Conservation (phyloP, 805 yeast species). For the Candida wancherniae region DNA sequence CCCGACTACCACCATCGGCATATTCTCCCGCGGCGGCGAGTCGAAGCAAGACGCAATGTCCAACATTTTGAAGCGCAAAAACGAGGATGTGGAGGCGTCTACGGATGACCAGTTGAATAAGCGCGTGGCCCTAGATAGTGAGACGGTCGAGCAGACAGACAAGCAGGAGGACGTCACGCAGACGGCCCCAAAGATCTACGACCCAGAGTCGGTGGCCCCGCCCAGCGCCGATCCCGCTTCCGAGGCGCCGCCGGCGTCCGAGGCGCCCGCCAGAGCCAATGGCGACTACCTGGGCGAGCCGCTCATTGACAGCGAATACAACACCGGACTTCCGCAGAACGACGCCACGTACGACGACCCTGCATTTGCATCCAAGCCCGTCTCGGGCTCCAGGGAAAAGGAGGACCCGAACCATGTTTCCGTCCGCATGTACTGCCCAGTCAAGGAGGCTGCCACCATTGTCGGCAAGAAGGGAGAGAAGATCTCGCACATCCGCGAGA, state of each 20-base stretch:
- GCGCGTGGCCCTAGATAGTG: slow-evolving; percentile 68
- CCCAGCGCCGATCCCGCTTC: too few species aligned
- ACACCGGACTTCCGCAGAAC: too few species aligned
- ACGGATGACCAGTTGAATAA: slow-evolving; percentile 52
- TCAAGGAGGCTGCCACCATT: slow-evolving; percentile 67
- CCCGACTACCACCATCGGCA: too few species aligned
- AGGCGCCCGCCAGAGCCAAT: too few species aligned
- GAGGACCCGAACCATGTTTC: slow-evolving; percentile 60
- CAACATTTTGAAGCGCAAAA: slow-evolving; percentile 58
- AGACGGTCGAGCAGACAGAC: slow-evolving; percentile 32
- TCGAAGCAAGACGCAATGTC: slow-evolving; percentile 16
- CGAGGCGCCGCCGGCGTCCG: too few species aligned
- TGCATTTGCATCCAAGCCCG: slow-evolving; percentile 26
- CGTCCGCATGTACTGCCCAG: slow-evolving; percentile 69
- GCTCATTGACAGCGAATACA: too few species aligned
- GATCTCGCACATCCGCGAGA: slow-evolving; percentile 58
- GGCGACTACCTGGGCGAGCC: too few species aligned
- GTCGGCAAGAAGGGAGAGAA: slow-evolving; percentile 82
- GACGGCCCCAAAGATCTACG: slow-evolving; percentile 3
- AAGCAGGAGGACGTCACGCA: not conserved
- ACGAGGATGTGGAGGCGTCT: slow-evolving; percentile 47
- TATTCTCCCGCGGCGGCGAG: too few species aligned
- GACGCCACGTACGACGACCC: too few species aligned
- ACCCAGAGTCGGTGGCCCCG: not conserved
- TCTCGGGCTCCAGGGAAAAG: slow-evolving; percentile 36